Percentiles rank a stretch among this genome's conserved stretches.
These are phyloP conservation scores for Sextonia rubra DNA, from an alignment of 164 flowering plant species.

Conservation along the genomic window DNA sequence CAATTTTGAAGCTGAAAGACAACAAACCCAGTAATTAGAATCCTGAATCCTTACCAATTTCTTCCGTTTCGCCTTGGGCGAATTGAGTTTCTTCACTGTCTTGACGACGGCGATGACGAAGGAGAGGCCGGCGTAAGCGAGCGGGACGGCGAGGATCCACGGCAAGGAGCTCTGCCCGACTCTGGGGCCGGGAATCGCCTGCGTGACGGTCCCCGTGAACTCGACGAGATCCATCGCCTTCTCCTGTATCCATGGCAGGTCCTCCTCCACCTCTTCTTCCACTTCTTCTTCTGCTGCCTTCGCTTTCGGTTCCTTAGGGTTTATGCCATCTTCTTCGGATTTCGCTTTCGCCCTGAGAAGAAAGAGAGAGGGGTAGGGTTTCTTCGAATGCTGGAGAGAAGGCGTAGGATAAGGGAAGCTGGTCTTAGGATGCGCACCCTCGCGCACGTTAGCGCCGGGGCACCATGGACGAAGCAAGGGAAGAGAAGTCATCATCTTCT, in stretches of 20 bases:
- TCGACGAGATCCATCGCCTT: conserved; percentile 89
- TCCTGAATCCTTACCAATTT: conserved; percentile 41
- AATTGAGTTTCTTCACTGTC: conserved; percentile 61
- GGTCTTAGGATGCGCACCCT: neutral
- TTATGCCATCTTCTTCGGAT: conserved; percentile 11
- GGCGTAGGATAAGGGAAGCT: neutral
- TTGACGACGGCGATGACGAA: conserved; percentile 72
- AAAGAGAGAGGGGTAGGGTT: neutral
- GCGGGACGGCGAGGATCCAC: conserved; percentile 79
- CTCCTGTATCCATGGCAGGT: conserved; percentile 92
- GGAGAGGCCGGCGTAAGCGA: conserved; percentile 65
- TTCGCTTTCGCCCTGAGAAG: conserved; percentile 18
- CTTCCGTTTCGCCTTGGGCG: conserved; percentile 60
- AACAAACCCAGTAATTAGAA: neutral
- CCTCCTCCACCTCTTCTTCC: conserved; percentile 64
- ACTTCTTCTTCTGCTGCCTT: conserved; percentile 4
- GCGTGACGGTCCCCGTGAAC: conserved; percentile 86
- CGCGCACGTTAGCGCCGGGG: conserved; percentile 7
- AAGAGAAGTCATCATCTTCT: conserved; percentile 3
- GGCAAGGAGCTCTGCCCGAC: conserved; percentile 77
- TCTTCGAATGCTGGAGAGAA: conserved; percentile 1
- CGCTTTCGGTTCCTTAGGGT: conserved; percentile 5
- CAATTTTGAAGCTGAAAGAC: too few relatives aligned
- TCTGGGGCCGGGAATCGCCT: conserved; percentile 89
- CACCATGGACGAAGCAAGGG: neutral